Conservation (phyloP, 2,329 filamentous ascomycete species). For the Penicillium sclerotigenum region DNA sequence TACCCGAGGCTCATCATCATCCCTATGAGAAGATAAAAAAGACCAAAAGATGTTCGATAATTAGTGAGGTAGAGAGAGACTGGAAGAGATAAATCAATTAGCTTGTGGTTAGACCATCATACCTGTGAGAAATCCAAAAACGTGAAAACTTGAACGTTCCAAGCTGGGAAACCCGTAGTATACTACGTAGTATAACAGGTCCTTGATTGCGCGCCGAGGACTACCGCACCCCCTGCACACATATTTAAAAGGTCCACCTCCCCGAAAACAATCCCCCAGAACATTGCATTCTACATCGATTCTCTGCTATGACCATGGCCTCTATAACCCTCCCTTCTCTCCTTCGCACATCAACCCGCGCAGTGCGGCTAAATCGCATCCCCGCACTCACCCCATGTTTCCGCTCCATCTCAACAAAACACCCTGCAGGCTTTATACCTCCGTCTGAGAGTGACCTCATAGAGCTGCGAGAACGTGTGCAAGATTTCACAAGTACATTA, state of each 20-base stretch:
- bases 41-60: neutral
- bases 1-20: constrained; percentile 37
- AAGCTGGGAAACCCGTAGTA: neutral
- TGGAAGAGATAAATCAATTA: neutral
- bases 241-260: neutral
- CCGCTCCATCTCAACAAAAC: constrained; percentile 62
- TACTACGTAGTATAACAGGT: neutral
- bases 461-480: constrained; percentile 78
- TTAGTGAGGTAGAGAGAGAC: neutral
- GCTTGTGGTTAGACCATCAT: neutral
- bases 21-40: neutral
- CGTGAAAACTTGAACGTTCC: neutral
- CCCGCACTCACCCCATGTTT: constrained; percentile 29
- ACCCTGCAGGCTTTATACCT: constrained; percentile 61
- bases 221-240: constrained; percentile 14
- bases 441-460: constrained; percentile 70
- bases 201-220: constrained; percentile 17
- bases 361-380: constrained; percentile 29
- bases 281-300: neutral
- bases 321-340: constrained; percentile 32
- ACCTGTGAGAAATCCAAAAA: neutral
- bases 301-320: constrained; percentile 29
- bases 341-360: constrained; percentile 33
- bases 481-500: constrained; percentile 69
- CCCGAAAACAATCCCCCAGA: neutral